Percentiles rank a stretch among this genome's conserved stretches.
These are phyloP conservation scores for Dothidotthia symphoricarpi DNA, from an alignment of 2,329 filamentous ascomycete genomes.

Conservation along the genomic window DNA sequence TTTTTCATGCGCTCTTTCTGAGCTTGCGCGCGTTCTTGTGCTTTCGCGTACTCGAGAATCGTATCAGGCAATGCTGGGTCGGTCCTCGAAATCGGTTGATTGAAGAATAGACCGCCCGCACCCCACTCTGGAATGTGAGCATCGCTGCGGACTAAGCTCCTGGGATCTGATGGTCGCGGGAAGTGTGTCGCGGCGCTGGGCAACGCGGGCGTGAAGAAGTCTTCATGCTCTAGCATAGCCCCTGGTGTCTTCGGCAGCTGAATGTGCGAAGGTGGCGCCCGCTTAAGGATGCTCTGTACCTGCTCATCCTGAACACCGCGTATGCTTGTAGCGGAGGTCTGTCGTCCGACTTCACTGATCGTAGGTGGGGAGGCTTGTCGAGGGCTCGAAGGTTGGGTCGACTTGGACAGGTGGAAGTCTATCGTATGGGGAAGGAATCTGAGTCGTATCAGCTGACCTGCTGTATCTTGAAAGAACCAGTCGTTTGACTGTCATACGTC, in stretches of 20 bases:
- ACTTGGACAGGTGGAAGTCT: slow-evolving; percentile 64
- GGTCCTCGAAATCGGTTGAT: slow-evolving; percentile 76
- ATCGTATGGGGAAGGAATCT: slow-evolving; percentile 93
- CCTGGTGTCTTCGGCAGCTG: slow-evolving; percentile 44
- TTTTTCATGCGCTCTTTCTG: slow-evolving; percentile 24
- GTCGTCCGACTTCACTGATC: slow-evolving; percentile 44
- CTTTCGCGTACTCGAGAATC: slow-evolving; percentile 66
- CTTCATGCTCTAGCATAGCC: slow-evolving; percentile 40
- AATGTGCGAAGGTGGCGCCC: slow-evolving; percentile 24
- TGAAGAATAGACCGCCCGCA: slow-evolving; percentile 56
- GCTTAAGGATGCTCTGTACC: slow-evolving; percentile 44
- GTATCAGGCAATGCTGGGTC: slow-evolving; percentile 72
- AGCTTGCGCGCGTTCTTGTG: slow-evolving; percentile 40
- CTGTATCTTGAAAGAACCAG: background rate
- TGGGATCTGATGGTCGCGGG: slow-evolving; percentile 48
- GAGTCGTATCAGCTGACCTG: slow-evolving; percentile 16
- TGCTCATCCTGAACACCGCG: slow-evolving; percentile 24
- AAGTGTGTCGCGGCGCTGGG: slow-evolving; percentile 55
- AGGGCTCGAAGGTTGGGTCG: slow-evolving; percentile 39
- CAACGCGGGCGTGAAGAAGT: slow-evolving; percentile 48
- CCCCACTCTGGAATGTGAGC: slow-evolving; percentile 77
- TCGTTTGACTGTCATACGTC: background rate
- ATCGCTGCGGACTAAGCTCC: slow-evolving; percentile 66
- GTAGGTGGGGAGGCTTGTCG: slow-evolving; percentile 22
- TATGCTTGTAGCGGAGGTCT: slow-evolving; percentile 46